phyloP scores from a whole-genome alignment of 345 rosid species.

The Lumnitzera littorea region DNA sequence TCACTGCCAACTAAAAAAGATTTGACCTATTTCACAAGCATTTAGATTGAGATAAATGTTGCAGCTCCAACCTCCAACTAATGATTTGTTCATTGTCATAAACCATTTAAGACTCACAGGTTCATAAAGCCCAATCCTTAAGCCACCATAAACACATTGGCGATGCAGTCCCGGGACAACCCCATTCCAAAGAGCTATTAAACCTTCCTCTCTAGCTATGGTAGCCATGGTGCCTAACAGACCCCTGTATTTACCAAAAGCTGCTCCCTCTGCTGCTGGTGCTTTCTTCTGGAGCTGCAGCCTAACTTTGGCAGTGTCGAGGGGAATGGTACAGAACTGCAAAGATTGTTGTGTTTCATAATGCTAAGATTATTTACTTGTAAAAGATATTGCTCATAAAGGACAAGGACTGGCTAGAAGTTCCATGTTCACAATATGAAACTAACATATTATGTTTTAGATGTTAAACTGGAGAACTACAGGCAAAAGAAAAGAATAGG shows the following conservation, averaged over 20 bases:
- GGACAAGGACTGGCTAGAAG: neutral
- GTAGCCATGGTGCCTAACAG: slow-evolving; percentile 67
- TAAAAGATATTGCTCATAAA: neutral
- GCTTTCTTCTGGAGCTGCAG: slow-evolving; percentile 87
- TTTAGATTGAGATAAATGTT: slow-evolving; percentile 8
- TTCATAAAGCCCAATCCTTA: slow-evolving; percentile 82
- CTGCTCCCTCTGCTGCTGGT: slow-evolving; percentile 39
- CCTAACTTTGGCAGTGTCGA: slow-evolving; percentile 96
- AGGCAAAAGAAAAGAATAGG: neutral
- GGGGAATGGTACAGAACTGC: slow-evolving; percentile 82
- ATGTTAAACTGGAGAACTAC: no score
- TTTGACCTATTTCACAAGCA: slow-evolving; percentile 62
- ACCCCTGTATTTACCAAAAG: slow-evolving; percentile 64
- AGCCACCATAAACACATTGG: slow-evolving; percentile 86
- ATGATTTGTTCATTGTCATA: slow-evolving; percentile 3
- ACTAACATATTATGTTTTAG: no score
- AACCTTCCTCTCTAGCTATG: slow-evolving; percentile 86
- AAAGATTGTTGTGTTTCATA: slow-evolving; percentile 12
- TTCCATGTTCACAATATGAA: no score
- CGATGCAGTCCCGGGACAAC: slow-evolving; percentile 86
- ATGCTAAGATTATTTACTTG: neutral
- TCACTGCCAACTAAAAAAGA: slow-evolving; percentile 74
- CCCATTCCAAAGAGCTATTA: slow-evolving; percentile 87
- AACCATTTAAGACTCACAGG: slow-evolving; percentile 55
- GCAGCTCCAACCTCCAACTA: slow-evolving; percentile 3